Conservation (phyloP, 345 rosid genomes). For the Ailanthus altissimus region DNA sequence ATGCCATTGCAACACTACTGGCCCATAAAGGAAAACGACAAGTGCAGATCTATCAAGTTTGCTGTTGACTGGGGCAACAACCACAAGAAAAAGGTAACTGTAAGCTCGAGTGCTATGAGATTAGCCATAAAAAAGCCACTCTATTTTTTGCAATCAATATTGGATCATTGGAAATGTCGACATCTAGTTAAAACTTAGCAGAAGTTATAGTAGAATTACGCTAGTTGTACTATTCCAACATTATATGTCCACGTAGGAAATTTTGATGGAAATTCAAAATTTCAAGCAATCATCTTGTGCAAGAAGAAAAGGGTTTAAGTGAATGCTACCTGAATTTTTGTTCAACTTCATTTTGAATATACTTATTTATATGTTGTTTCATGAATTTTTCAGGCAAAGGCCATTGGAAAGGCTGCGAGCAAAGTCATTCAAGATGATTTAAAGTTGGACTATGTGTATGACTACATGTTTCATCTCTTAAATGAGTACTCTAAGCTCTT, state of each 20-base stretch:
- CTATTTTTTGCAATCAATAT: not conserved
- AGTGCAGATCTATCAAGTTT: constrained; percentile 71
- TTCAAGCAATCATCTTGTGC: no score
- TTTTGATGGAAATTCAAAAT: not conserved
- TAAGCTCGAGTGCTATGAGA: not conserved
- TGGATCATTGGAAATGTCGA: not conserved
- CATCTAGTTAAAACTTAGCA: not conserved
- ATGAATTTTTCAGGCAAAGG: constrained; percentile 53
- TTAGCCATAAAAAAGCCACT: not conserved
- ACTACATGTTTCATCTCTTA: constrained; percentile 80
- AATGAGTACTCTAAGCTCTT: constrained; percentile 64
- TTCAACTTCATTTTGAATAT: no score
- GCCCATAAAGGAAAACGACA: constrained; percentile 62
- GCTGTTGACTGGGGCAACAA: constrained; percentile 82
- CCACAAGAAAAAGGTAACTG: constrained; percentile 55
- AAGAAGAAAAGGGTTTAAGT: no score
- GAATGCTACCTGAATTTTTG: not conserved
- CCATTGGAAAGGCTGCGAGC: constrained; percentile 62
- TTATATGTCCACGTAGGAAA: not conserved
- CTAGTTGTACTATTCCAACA: not conserved
- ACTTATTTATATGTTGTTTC: not conserved
- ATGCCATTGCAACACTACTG: constrained; percentile 69
- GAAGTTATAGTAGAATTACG: not conserved
- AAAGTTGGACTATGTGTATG: constrained; percentile 68
- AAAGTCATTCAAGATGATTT: constrained; percentile 49